Percentiles rank a stretch among this genome's conserved stretches.
Conservation (phyloP, 495 filamentous ascomycete species). For the Daldinia loculata region DNA sequence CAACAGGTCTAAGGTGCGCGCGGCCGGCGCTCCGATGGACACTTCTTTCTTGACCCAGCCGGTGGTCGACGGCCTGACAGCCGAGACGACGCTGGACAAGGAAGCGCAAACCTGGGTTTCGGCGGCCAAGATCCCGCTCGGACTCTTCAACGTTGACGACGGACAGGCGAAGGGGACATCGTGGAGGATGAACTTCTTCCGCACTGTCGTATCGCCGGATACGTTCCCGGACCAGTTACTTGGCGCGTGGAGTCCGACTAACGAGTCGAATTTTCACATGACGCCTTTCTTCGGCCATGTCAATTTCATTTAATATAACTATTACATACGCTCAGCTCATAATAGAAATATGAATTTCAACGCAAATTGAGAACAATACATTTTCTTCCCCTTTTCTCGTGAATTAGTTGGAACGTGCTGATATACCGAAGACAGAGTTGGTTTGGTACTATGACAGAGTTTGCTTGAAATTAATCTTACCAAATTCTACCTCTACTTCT, state of each 20-base stretch:
- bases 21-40: conserved; percentile 39
- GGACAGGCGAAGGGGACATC: conserved; percentile 44
- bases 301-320: conserved; percentile 36
- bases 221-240: conserved; percentile 45
- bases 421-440: background rate
- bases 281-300: conserved; percentile 47
- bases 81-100: conserved; percentile 42
- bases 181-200: conserved; percentile 51
- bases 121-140: conserved; percentile 41
- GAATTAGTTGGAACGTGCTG: background rate
- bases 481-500: background rate
- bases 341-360: background rate
- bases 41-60: conserved; percentile 36
- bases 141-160: conserved; percentile 48
- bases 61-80: conserved; percentile 41
- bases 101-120: conserved; percentile 42
- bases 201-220: conserved; percentile 43
- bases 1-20: conserved; percentile 48
- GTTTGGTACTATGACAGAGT: background rate
- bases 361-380: background rate
- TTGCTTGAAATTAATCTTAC: background rate
- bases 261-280: conserved; percentile 48
- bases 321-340: background rate
- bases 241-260: conserved; percentile 46
- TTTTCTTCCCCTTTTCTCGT: background rate